These are phyloP conservation scores for Lomentospora prolificans DNA, from an alignment of 2,329 filamentous ascomycete genomes.

Conservation along the genomic window DNA sequence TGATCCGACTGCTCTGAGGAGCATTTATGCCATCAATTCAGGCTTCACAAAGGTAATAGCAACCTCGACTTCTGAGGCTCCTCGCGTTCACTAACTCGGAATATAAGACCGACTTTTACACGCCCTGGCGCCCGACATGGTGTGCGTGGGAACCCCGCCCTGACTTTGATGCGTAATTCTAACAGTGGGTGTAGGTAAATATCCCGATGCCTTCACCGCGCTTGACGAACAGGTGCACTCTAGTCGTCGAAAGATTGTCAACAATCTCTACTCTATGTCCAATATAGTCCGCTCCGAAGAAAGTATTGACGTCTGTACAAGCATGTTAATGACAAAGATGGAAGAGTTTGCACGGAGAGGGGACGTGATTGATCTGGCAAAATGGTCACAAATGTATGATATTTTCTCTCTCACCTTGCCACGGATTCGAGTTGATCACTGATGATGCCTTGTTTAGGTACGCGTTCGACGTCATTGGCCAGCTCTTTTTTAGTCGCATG, in stretches of 20 bases:
- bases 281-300: not conserved
- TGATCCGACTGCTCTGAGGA: not conserved
- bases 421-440: not conserved
- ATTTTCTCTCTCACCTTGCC: not conserved
- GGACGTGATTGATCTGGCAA: not conserved
- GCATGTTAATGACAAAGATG: conserved; percentile 3
- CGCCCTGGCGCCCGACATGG: not conserved
- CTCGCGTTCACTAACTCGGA: not conserved
- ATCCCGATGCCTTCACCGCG: not conserved
- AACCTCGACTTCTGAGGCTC: not conserved
- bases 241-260: not conserved
- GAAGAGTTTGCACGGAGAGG: not conserved
- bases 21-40: not conserved
- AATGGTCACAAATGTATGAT: not conserved
- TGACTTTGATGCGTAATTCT: too few relatives aligned
- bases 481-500: conserved; percentile 6
- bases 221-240: not conserved
- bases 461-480: conserved; percentile 3
- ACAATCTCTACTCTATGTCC: conserved; percentile 1
- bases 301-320: not conserved
- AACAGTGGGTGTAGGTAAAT: not conserved
- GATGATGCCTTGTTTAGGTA: not conserved
- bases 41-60: not conserved
- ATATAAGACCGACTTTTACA: not conserved
- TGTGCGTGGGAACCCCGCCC: too few relatives aligned